These are phyloP conservation scores for Cladophialophora carrionii DNA, from an alignment of 2,329 filamentous ascomycete species.

Conservation along the genomic window DNA sequence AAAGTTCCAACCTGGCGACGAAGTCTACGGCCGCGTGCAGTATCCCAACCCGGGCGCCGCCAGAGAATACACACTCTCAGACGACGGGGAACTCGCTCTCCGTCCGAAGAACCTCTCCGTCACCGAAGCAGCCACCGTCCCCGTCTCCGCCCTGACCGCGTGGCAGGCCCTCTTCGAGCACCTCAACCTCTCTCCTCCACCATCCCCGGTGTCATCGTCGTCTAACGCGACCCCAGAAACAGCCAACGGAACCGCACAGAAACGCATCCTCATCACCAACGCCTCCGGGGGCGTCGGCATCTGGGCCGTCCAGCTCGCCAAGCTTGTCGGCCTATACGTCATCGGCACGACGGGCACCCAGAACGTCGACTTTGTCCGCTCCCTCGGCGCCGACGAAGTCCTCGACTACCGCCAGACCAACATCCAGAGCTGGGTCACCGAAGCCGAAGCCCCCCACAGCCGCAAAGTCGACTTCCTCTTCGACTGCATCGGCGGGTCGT, in stretches of 20 bases:
- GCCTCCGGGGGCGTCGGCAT: slow-evolving; percentile 52
- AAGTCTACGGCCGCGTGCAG: slow-evolving; percentile 47
- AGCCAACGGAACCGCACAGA: slow-evolving; percentile 22
- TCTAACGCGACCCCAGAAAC: slow-evolving; percentile 7
- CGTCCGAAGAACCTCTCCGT: slow-evolving; percentile 45
- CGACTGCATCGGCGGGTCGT: slow-evolving; percentile 50
- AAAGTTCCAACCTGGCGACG: slow-evolving; percentile 46
- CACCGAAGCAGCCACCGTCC: slow-evolving; percentile 46
- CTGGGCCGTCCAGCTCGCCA: slow-evolving; percentile 51
- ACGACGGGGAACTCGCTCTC: slow-evolving; percentile 45
- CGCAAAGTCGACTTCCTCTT: slow-evolving; percentile 48
- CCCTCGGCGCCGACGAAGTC: slow-evolving; percentile 48
- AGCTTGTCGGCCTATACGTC: slow-evolving; percentile 46
- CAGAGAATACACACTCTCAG: slow-evolving; percentile 45
- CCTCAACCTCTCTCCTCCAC: slow-evolving; percentile 37
- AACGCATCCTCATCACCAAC: slow-evolving; percentile 49
- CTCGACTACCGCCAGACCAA: slow-evolving; percentile 47
- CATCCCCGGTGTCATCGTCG: not conserved
- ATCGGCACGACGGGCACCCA: slow-evolving; percentile 47
- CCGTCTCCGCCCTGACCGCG: slow-evolving; percentile 49
- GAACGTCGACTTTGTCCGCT: slow-evolving; percentile 47
- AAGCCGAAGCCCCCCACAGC: slow-evolving; percentile 34
- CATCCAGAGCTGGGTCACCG: slow-evolving; percentile 43
- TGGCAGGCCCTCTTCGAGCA: slow-evolving; percentile 53
- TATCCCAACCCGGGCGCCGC: slow-evolving; percentile 46